These are phyloP conservation scores for Calonectria crousiana DNA, from an alignment of 2,329 filamentous ascomycete species.

Conservation along the genomic window DNA sequence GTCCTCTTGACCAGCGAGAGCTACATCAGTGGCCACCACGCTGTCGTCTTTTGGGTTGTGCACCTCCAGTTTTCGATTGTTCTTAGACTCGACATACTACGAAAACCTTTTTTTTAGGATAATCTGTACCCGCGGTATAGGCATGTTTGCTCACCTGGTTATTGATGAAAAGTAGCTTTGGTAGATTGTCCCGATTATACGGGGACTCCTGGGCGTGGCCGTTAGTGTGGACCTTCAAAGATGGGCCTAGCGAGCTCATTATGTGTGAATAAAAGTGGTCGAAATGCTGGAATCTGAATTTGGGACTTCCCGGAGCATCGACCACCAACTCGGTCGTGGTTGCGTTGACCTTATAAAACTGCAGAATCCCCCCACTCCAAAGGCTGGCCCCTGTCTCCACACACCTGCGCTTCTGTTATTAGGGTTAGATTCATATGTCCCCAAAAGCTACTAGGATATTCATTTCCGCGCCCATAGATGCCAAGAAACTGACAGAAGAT, in stretches of 20 bases:
- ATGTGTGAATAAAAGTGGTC: not conserved
- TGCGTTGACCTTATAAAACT: not conserved
- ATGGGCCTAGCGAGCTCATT: constrained; percentile 42
- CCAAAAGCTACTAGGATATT: constrained; percentile 8
- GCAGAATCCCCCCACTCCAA: not conserved
- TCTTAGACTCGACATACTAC: constrained; percentile 56
- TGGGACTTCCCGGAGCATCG: not conserved
- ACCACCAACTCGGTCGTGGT: not conserved
- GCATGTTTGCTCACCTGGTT: constrained; percentile 45
- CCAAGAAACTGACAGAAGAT: not conserved
- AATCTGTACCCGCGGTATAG: no score
- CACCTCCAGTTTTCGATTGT: constrained; percentile 59
- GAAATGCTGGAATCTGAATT: not conserved
- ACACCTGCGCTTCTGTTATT: not conserved
- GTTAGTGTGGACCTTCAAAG: constrained; percentile 31
- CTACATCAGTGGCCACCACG: constrained; percentile 62
- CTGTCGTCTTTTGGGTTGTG: constrained; percentile 63
- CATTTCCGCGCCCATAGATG: constrained; percentile 14
- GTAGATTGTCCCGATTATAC: constrained; percentile 48
- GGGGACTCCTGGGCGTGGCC: constrained; percentile 33
- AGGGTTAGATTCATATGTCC: not conserved
- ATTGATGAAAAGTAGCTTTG: constrained; percentile 54
- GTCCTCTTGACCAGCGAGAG: constrained; percentile 56
- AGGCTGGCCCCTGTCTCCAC: not conserved
- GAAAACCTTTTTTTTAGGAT: not conserved